Evolutionary conservation across 352 stramenopile species (phyloP), one percentile per base, ranked within the genome.

Genomic region (Globisporangium uncinulatum): DNA sequence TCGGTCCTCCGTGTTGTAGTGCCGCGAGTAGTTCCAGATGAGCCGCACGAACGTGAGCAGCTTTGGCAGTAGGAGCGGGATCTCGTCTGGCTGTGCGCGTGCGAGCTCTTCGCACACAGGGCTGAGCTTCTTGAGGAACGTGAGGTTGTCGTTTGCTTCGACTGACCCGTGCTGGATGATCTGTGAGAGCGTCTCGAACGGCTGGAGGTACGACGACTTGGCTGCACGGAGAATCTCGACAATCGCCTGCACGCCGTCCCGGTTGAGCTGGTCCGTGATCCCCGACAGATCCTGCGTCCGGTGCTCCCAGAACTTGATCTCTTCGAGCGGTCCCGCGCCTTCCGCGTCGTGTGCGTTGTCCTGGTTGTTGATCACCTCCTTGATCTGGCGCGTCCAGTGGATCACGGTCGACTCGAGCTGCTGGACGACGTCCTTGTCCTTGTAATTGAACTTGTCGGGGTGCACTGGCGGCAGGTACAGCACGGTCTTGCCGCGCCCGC

Each of bases 311-410:
- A 98, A 98, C 58, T 98, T 92, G 62, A 98, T 97, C 70, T 98
- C 94, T 62, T 98, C 89, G 0, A 98, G 63, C 2, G 94, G 94
- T 0, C 94, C 93, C 0, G 90, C 82, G 3, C 80, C 93, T 59
- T 98, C 94, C 0, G 86, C 83, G 51, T 97, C 87, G 53, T 96
- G 80, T 0, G 78, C 86, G 42, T 96, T 97, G 69, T 98, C 88
- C 56, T 98, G 92, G 65, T 96, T 97, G 67, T 97, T 98, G 42
- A 98, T 92, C 20, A 98, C 91, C 57, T 98, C 93, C 62, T 98
- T 98, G 64, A 98, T 98, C 65, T 98, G 95, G 3, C 94, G 70
- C 29, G 95, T 98, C 95, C 95, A 98, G 67, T 98, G 91, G 61
- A 98, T 98, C 7, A 98, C 92, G 0, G 91, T 97, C 32, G 86